Evolutionary conservation across 306 rosid species (phyloP).

Genomic region (Fagus crenata): DNA sequence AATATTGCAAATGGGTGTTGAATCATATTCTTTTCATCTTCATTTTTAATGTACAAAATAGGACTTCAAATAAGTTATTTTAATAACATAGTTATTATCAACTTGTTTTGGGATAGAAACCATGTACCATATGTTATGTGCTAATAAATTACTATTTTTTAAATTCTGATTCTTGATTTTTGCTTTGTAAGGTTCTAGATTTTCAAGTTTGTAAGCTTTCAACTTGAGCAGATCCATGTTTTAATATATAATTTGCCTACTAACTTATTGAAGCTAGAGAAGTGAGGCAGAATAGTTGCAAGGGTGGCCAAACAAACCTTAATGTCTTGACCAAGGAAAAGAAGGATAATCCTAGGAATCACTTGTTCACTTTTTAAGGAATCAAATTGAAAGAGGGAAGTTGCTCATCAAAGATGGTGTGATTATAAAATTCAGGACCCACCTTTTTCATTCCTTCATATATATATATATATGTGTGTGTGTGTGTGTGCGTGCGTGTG

Average conservation of each 20-base stretch:
- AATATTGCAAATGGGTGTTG: too few species aligned
- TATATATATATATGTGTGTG: too few species aligned
- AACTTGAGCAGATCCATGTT: neutral
- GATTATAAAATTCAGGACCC: neutral
- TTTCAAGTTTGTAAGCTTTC: neutral
- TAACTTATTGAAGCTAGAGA: too few species aligned
- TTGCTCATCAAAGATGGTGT: neutral
- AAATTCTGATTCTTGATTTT: neutral
- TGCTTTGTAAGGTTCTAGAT: too few species aligned
- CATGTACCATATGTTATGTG: neutral
- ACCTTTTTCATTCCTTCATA: neutral
- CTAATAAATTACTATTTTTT: neutral
- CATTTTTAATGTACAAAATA: too few species aligned
- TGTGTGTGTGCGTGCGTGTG: too few species aligned
- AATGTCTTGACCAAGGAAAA: neutral
- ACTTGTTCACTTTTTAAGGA: neutral
- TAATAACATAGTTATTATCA: too few species aligned
- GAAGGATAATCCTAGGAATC: neutral
- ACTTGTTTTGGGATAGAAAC: neutral
- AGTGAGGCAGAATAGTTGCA: too few species aligned
- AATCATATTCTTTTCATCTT: too few species aligned
- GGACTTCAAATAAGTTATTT: too few species aligned
- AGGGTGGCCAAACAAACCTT: too few species aligned
- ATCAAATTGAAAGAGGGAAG: neutral
- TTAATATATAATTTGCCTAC: too few species aligned